phyloP scores from a whole-genome alignment of 179 eudicot genomes.

The Spergularia azorica region DNA sequence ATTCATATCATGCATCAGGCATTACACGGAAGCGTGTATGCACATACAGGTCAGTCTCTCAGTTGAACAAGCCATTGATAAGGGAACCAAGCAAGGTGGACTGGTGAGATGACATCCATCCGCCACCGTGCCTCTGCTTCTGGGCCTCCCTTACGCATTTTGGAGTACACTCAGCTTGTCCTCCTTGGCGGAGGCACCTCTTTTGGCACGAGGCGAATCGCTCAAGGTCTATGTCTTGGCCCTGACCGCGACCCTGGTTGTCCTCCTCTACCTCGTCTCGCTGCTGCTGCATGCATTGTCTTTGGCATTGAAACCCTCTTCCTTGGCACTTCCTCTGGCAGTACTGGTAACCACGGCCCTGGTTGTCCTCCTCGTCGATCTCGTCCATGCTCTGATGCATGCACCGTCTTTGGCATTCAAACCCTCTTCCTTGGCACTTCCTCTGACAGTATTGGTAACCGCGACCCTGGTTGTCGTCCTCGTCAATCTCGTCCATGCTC shows the following conservation, averaged over 20 bases:
- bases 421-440: constrained; percentile 3
- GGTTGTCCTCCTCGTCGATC: not conserved
- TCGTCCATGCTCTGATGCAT: not conserved
- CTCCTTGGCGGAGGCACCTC: not conserved
- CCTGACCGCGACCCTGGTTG: not conserved
- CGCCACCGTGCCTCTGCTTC: not conserved
- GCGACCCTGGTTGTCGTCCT: not conserved
- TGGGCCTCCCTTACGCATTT: not conserved
- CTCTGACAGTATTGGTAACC: not conserved
- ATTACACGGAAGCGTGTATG: not conserved
- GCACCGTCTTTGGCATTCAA: constrained; percentile 14
- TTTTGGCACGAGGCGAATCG: not conserved
- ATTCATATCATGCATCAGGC: not conserved
- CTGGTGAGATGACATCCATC: not conserved
- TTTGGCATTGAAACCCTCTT: not conserved
- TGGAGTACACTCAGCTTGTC: not conserved
- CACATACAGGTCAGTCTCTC: not conserved
- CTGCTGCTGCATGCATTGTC: no score
- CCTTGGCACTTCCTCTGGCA: constrained; percentile 8
- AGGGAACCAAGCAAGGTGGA: not conserved
- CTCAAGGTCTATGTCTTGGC: not conserved
- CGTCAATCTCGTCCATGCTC: not conserved
- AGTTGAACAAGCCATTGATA: not conserved
- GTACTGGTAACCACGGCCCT: not conserved
- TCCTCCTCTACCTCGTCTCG: not conserved